These are phyloP conservation scores for Leptographium procerum DNA, from an alignment of 2,329 filamentous ascomycete species.

Conservation along the genomic window DNA sequence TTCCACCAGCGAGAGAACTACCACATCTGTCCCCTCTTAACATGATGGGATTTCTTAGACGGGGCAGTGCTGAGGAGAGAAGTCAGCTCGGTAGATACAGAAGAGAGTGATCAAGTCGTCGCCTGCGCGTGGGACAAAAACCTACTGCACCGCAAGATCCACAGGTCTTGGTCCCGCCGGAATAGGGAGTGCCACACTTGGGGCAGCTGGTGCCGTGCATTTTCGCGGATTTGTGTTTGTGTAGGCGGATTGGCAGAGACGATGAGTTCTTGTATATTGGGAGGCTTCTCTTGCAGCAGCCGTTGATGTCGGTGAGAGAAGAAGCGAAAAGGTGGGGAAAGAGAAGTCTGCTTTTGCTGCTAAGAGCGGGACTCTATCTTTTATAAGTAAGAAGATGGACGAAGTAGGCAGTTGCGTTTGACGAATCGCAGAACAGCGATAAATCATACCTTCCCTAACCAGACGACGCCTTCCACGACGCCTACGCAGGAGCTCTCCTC, in stretches of 20 bases:
- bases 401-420: background rate
- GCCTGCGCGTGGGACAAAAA: constrained; percentile 8
- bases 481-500: background rate
- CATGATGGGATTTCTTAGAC: background rate
- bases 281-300: too few species aligned
- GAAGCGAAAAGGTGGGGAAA: background rate
- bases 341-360: background rate
- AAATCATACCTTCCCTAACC: background rate
- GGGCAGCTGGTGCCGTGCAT: constrained; percentile 39
- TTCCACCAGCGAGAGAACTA: too few species aligned
- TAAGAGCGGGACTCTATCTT: background rate
- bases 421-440: background rate
- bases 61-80: background rate
- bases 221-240: constrained; percentile 11
- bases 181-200: constrained; percentile 41
- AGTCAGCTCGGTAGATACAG: background rate
- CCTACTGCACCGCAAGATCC: constrained; percentile 45
- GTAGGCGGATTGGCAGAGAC: background rate
- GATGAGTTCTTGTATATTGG: background rate
- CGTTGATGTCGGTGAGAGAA: background rate
- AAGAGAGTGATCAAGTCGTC: background rate
- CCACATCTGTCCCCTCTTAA: background rate
- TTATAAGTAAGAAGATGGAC: background rate
- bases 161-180: constrained; percentile 40
- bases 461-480: too few species aligned